Evolutionary conservation across 164 flowering plant genomes (phyloP), one percentile per base, ranked within the genome.

Genomic region (Macadamia integrifolia): DNA sequence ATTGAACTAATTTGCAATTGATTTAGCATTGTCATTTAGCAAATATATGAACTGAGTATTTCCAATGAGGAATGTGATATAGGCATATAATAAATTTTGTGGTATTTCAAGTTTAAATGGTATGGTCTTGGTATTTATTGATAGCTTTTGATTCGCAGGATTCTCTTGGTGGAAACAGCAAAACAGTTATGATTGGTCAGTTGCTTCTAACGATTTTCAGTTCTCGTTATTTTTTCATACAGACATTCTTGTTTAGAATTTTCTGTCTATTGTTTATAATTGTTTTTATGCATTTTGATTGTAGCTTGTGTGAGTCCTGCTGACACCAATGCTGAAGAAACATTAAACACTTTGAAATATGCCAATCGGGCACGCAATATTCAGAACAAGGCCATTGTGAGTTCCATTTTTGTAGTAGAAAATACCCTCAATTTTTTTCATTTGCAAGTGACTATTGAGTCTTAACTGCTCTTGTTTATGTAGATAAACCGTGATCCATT

Each of bases 351-450:
- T 3, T 66, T 95, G 66, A 95, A 95, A 74, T 95, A 95, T 81
- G 97, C 99, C 62, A 95, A 95, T 75, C 97, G 99, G 69, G 97
- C 99, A 61, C 96, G 99, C 35, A 95, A 95, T 72, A 95, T 92
- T 65, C 99, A 95, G 58, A 95, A 95, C 63, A 95, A 92, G 74
- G 98, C 98, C 66, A 80, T 95, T 70, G 98, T 95, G 86, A 80
- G 96, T 80, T 71, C 23, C 23, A 23, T 23, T 23, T 23, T 23
- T 23, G 23, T 23, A 23, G 23, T 23, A 23, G 23, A 23, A 23
- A 23, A 0, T 23, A 23, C 23, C 23, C 23, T 23, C 23, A 23
- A 23, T 30, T 31, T 18, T 60, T 7, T 61, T 28, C 15, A 15
- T 31, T 42, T 3, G 7, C 48, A 3, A 53, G 11, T 6, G 0